Base-by-base conservation (phyloP, 345 rosid species). In the Garcia nutans region DNA sequence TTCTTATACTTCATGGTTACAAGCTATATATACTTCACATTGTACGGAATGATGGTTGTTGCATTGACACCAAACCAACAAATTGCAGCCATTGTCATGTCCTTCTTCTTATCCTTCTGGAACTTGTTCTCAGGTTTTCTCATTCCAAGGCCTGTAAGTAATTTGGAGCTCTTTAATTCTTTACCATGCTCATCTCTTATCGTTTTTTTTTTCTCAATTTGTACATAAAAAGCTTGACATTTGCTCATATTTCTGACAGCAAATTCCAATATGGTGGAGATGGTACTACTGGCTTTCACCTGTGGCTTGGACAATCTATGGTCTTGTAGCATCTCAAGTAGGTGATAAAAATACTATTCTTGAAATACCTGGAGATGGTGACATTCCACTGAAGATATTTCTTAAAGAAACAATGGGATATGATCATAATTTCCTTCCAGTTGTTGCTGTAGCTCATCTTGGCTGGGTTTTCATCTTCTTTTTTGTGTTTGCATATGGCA, bases 231-330 rank as follows among this genome's bases (percentile, higher is more conserved):
- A 19, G 50, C 17, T 31, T 13, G 0, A 41, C 55, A 26, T 57
- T 33, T 65, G 45, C 47, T 67, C 17, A 12, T 15, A 45, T 71
- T 16, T 57, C 1, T 74, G 19, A 82, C 86, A 89, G 97, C 88
- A 77, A 86, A 84, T 92, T 28, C 98, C 97, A 0, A 63, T 87
- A n/a, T 92, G 97, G 98, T 94, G 97, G 97, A 90, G 96, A 78
- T 92, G 98, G 98, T 90, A 90, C 72, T 89, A 93, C 74, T 93
- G 97, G 93, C 85, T 75, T 37, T 81, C 89, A 16, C 98, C 97
- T 0, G 90, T 87, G 72, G 85, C 97, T 6, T 93, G 97, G 98
- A 90, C 94, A 71, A 44, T 92, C n/a, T 86, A 92, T 19, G 97
- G 94, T 1, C 83, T 94, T n/a, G 79, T 92, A 56, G 82, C 96